These are phyloP conservation scores for Colletotrichum sp. DNA, from an alignment of 2,329 filamentous ascomycete species.

Conservation along the genomic window DNA sequence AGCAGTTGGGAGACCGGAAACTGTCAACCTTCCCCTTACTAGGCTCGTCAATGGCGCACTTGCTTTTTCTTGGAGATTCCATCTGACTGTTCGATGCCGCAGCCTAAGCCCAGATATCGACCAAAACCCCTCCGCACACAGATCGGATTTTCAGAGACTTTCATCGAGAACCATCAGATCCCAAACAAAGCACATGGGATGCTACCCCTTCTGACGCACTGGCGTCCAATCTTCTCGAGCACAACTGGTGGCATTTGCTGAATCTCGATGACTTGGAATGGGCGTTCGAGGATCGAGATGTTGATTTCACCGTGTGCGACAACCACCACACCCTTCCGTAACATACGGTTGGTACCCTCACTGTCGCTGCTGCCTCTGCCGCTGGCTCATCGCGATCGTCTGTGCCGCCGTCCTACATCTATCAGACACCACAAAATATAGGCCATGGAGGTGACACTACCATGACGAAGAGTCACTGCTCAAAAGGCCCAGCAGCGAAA, in stretches of 20 bases:
- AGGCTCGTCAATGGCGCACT: not conserved
- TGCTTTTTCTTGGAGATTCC: not conserved
- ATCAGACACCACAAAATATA: not conserved
- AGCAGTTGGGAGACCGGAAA: not conserved
- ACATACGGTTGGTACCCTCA: slow-evolving; percentile 2
- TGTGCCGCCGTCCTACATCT: slow-evolving; percentile 7
- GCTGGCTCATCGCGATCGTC: not conserved
- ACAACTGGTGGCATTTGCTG: slow-evolving; percentile 14
- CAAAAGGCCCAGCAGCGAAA: not conserved
- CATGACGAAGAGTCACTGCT: not conserved
- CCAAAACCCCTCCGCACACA: not conserved
- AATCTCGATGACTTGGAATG: slow-evolving; percentile 22
- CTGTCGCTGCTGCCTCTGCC: not conserved
- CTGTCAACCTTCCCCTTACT: not conserved
- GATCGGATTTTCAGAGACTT: slow-evolving; percentile 9
- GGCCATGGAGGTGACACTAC: not conserved
- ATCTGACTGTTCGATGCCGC: slow-evolving; percentile 15
- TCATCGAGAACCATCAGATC: slow-evolving; percentile 15
- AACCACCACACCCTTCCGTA: not conserved
- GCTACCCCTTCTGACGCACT: slow-evolving; percentile 12
- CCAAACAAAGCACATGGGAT: slow-evolving; percentile 9
- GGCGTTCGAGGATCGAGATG: slow-evolving; percentile 23
- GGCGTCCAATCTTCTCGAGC: slow-evolving; percentile 6
- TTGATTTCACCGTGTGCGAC: slow-evolving; percentile 11
- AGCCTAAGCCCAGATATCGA: slow-evolving; percentile 9